A percentile compares a stretch with the other conserved stretches of the same genome.
phyloP scores from a whole-genome alignment of 768 basidiomycete genomes.

The Tylopilus felleus region DNA sequence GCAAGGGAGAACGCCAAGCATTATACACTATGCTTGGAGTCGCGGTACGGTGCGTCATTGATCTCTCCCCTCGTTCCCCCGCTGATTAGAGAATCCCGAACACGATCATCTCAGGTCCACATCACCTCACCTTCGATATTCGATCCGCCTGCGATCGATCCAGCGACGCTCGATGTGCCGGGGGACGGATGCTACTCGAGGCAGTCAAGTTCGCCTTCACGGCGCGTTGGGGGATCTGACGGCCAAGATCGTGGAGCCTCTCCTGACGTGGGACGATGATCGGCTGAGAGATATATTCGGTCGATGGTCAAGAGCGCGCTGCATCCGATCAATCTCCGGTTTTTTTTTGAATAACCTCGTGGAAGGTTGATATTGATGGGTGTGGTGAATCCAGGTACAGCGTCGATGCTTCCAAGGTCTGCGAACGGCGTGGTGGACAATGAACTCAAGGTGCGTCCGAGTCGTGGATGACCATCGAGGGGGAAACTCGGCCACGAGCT shows the following conservation, averaged over 20 bases:
- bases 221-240: constrained; percentile 4
- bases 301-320: constrained; percentile 2
- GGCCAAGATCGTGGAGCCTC: constrained; percentile 12
- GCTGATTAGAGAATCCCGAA: too few species aligned
- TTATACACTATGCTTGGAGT: constrained; percentile 14
- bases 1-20: constrained; percentile 11
- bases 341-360: neutral
- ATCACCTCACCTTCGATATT: constrained; percentile 12
- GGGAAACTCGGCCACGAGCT: too few species aligned
- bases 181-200: constrained; percentile 14
- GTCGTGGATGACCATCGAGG: too few species aligned
- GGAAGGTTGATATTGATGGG: neutral
- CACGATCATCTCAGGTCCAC: constrained; percentile 4
- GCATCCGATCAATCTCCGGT: constrained; percentile 2
- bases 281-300: constrained; percentile 13
- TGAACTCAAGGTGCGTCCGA: too few species aligned
- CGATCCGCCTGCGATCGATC: constrained; percentile 18
- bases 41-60: constrained; percentile 8
- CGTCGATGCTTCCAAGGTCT: too few species aligned
- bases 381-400: neutral
- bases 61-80: neutral
- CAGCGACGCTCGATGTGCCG: constrained; percentile 8
- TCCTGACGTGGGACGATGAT: constrained; percentile 15
- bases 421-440: too few species aligned
- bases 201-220: constrained; percentile 14